phyloP scores from a whole-genome alignment of 805 yeast species.

The Middelhovenomyces tepae region DNA sequence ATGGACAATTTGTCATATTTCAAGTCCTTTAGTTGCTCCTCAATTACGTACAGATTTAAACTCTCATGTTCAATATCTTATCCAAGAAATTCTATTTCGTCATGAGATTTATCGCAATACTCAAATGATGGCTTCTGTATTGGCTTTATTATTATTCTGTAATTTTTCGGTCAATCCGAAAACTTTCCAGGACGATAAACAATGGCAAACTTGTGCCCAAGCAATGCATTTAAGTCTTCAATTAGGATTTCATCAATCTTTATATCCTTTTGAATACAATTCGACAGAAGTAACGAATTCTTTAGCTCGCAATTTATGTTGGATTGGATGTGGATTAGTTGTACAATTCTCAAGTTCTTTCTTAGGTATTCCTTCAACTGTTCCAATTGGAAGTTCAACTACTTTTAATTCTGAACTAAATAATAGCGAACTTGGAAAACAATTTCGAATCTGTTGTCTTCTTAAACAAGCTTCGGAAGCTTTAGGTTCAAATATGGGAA shows the following conservation, averaged over 20 bases:
- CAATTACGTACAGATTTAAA: conserved; percentile 3
- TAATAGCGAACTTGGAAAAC: neutral
- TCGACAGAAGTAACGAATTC: neutral
- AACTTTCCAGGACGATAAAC: conserved; percentile 9
- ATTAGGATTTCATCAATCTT: conserved; percentile 9
- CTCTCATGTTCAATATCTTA: conserved; percentile 4
- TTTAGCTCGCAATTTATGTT: neutral
- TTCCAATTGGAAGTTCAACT: neutral
- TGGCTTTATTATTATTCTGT: conserved; percentile 8
- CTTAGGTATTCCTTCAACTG: conserved; percentile 7
- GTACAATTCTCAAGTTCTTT: conserved; percentile 4
- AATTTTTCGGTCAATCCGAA: conserved; percentile 5
- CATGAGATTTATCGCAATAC: neutral
- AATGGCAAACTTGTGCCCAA: conserved; percentile 8
- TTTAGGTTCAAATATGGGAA: conserved; percentile 2
- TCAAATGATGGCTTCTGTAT: conserved; percentile 1
- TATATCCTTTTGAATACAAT: neutral
- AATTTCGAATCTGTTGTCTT: neutral
- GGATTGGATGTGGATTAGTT: conserved; percentile 4
- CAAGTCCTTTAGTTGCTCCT: conserved; percentile 1
- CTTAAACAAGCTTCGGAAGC: neutral
- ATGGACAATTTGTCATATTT: conserved; percentile 9
- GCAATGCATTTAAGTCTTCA: conserved; percentile 9
- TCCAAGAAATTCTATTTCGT: conserved; percentile 1
- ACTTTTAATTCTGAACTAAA: neutral